Evolutionary conservation across 225 moss, liverwort and hornwort genomes (phyloP).

Genomic region (Bryoerythrophyllum caledonicum): DNA sequence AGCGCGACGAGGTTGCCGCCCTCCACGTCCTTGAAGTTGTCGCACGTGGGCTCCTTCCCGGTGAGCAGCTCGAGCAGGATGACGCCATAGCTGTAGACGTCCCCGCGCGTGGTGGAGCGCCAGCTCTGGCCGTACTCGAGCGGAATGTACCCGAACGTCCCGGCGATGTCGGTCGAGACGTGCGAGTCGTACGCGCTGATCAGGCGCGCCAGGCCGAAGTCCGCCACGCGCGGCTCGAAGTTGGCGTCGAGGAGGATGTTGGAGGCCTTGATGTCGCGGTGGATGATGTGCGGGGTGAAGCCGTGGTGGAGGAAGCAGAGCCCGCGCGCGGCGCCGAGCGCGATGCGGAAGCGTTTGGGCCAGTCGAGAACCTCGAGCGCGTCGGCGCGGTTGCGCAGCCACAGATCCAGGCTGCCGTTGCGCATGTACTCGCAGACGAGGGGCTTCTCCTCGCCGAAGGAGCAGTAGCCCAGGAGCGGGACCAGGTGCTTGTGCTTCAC

Average conservation of each 20-base stretch:
- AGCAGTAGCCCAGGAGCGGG: conserved; percentile 37
- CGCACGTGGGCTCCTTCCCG: conserved; percentile 36
- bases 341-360: conserved; percentile 35
- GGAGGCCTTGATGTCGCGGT: conserved; percentile 36
- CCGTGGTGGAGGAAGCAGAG: conserved; percentile 37
- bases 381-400: conserved; percentile 39
- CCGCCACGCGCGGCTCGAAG: conserved; percentile 33
- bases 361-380: conserved; percentile 34
- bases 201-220: conserved; percentile 33
- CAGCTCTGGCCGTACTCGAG: conserved; percentile 43
- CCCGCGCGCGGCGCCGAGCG: conserved; percentile 31
- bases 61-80: conserved; percentile 37
- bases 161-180: conserved; percentile 35
- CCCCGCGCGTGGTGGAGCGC: conserved; percentile 35
- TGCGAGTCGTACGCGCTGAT: conserved; percentile 40
- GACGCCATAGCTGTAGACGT: conserved; percentile 43
- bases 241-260: conserved; percentile 37
- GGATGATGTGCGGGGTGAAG: conserved; percentile 41
- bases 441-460: conserved; percentile 36
- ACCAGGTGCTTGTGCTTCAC: conserved; percentile 37
- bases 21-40: conserved; percentile 37
- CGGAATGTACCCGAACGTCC: conserved; percentile 38
- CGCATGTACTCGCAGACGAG: conserved; percentile 36
- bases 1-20: conserved; percentile 36
- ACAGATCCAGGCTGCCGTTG: conserved; percentile 36